Evolutionary conservation across 148 eudicot species (phyloP).

Genomic region (Tetragonia tetragonoides): DNA sequence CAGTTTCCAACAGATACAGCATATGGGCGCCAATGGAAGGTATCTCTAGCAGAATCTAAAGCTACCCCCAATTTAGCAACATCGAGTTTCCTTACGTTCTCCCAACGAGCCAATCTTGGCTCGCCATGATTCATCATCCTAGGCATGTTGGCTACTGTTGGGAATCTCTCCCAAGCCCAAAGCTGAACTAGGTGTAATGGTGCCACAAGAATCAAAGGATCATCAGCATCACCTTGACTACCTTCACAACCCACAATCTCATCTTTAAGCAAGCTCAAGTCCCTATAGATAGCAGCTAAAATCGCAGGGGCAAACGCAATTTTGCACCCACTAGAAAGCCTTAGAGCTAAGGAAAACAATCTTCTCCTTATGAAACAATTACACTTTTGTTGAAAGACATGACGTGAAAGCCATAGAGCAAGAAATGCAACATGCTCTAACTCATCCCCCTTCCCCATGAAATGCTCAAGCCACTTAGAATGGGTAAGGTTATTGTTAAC

Average conservation of each 20-base stretch:
- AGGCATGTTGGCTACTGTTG: slow-evolving; percentile 31
- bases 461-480: slow-evolving; percentile 30
- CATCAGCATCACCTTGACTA: slow-evolving; percentile 17
- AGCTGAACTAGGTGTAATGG: slow-evolving; percentile 41
- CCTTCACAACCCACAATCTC: not conserved
- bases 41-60: slow-evolving; percentile 26
- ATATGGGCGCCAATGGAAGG: slow-evolving; percentile 55
- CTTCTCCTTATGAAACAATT: slow-evolving; percentile 9
- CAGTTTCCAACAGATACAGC: slow-evolving; percentile 8
- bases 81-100: slow-evolving; percentile 10
- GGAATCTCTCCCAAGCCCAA: slow-evolving; percentile 67
- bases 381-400: slow-evolving; percentile 27
- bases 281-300: slow-evolving; percentile 41
- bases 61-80: slow-evolving; percentile 21
- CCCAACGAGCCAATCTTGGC: slow-evolving; percentile 51
- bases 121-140: slow-evolving; percentile 12
- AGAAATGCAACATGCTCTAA: slow-evolving; percentile 53
- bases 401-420: slow-evolving; percentile 42
- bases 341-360: slow-evolving; percentile 34
- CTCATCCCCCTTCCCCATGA: slow-evolving; percentile 14
- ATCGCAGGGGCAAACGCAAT: slow-evolving; percentile 44
- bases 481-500: not conserved
- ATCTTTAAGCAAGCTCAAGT: slow-evolving; percentile 35
- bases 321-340: slow-evolving; percentile 24
- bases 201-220: slow-evolving; percentile 24